These are phyloP conservation scores for Quercus cerris DNA, from an alignment of 306 rosid genomes.

Conservation along the genomic window DNA sequence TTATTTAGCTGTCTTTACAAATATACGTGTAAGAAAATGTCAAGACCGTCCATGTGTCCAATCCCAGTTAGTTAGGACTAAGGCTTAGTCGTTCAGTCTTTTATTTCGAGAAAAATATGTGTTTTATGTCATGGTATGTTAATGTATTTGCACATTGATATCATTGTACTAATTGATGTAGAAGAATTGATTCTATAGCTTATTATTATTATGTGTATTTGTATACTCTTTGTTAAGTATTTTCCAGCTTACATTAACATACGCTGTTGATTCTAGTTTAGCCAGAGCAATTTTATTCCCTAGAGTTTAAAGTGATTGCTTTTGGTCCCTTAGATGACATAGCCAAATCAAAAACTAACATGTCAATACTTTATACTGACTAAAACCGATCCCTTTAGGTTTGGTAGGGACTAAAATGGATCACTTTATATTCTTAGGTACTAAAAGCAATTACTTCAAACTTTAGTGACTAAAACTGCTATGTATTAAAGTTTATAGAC, in stretches of 20 bases:
- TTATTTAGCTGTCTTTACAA: neutral
- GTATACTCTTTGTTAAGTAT: neutral
- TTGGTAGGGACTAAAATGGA: too few species aligned
- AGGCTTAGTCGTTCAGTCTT: neutral
- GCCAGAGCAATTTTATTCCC: too few species aligned
- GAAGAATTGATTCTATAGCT: neutral
- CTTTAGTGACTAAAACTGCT: too few species aligned
- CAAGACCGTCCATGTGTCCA: neutral
- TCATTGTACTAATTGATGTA: neutral
- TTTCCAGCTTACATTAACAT: neutral
- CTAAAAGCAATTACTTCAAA: too few species aligned
- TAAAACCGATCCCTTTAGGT: too few species aligned
- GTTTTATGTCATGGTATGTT: neutral
- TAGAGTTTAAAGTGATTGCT: too few species aligned
- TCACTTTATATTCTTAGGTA: too few species aligned
- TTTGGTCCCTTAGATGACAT: too few species aligned
- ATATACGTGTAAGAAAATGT: neutral
- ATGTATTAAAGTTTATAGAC: too few species aligned
- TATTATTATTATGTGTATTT: neutral
- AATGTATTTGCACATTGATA: neutral
- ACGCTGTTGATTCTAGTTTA: too few species aligned
- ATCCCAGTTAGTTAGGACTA: neutral
- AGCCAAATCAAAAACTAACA: too few species aligned
- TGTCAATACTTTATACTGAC: too few species aligned
- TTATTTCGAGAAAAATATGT: neutral